Percentiles rank a stretch among this genome's conserved stretches.
Evolutionary conservation across 768 basidiomycete genomes (phyloP).

Genomic region (Russula sp.): DNA sequence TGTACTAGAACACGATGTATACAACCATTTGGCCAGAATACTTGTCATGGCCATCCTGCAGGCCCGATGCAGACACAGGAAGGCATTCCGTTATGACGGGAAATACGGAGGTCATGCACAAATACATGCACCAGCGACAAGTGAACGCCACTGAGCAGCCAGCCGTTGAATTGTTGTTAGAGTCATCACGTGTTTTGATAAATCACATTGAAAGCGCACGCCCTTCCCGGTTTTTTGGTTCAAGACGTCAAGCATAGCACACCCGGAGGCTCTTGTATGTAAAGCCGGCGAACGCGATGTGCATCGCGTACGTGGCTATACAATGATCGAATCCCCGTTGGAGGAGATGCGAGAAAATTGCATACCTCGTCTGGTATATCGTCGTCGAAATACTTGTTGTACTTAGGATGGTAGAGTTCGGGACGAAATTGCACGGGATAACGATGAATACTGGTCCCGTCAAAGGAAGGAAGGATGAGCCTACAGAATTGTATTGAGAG

Average conservation of each 20-base stretch:
- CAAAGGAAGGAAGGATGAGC: conserved; percentile 83
- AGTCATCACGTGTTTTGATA: conserved; percentile 14
- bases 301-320: conserved; percentile 83
- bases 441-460: conserved; percentile 81
- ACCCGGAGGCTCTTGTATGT: conserved; percentile 83
- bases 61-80: not conserved
- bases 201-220: conserved; percentile 78
- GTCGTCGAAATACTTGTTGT: conserved; percentile 92
- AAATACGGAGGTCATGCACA: conserved; percentile 6
- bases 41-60: conserved; percentile 5
- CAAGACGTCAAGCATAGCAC: conserved; percentile 52
- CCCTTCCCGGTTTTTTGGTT: conserved; percentile 58
- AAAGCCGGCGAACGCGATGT: conserved; percentile 84
- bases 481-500: conserved; percentile 31
- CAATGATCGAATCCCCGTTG: conserved; percentile 30
- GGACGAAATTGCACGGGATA: conserved; percentile 86
- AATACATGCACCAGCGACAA: conserved; percentile 8
- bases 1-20: conserved; percentile 8
- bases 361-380: conserved; percentile 86
- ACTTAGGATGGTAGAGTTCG: conserved; percentile 69
- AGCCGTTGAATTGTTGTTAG: conserved; percentile 8
- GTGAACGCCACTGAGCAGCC: no score
- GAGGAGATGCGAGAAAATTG: conserved; percentile 16
- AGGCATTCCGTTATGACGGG: conserved; percentile 4
- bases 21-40: conserved; percentile 4